phyloP scores from a whole-genome alignment of 2,329 filamentous ascomycete species.

The Penicillium aurantiogriseum region DNA sequence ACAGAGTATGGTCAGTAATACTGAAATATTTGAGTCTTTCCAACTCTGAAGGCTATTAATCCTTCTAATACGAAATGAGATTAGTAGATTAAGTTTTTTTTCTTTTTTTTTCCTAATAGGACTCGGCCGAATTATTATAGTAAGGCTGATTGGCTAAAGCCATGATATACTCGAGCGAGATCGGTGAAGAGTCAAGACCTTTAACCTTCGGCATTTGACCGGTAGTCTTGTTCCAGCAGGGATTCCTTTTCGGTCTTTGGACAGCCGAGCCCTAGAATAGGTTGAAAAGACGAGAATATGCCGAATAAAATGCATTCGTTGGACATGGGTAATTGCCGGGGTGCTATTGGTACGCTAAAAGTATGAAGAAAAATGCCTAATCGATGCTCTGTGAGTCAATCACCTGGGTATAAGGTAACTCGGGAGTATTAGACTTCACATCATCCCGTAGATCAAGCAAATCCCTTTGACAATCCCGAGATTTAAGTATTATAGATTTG shows the following conservation, averaged over 20 bases:
- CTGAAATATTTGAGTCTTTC: not conserved
- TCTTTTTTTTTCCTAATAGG: not conserved
- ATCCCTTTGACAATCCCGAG: not conserved
- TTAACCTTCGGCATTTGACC: constrained; percentile 7
- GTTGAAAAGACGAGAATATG: not conserved
- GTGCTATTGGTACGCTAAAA: constrained; percentile 8
- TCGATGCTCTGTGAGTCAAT: not conserved
- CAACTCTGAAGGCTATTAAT: not conserved
- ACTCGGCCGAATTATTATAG: constrained; percentile 3
- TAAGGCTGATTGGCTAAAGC: not conserved
- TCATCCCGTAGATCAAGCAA: not conserved
- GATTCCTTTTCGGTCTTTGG: not conserved
- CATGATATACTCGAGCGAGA: not conserved
- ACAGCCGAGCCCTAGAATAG: not conserved
- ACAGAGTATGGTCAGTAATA: not conserved
- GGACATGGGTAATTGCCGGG: constrained; percentile 5
- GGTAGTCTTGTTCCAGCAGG: constrained; percentile 1
- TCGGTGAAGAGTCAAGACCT: not conserved
- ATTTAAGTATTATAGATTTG: not conserved
- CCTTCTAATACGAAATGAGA: not conserved
- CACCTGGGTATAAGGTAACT: not conserved
- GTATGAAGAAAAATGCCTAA: not conserved
- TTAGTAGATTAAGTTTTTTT: not conserved
- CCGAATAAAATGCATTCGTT: not conserved
- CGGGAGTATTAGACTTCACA: not conserved